Percentiles rank a stretch among this genome's conserved stretches.
Conservation (phyloP, 129 eudicot species). For the Tanacetum coccineum region DNA sequence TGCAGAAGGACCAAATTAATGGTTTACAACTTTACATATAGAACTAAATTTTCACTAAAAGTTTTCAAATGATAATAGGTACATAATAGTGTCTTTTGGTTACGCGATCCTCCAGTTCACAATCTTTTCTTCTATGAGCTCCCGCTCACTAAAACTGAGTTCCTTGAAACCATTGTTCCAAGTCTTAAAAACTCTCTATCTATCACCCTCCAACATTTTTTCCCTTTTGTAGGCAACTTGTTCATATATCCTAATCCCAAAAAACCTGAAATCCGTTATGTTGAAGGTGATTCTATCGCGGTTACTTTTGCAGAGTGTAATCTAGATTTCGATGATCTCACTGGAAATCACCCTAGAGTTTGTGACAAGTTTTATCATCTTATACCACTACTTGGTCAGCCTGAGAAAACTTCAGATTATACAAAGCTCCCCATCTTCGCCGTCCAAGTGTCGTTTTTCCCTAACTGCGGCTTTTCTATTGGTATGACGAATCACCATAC, state of each 20-base stretch:
- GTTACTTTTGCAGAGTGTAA: constrained; percentile 27
- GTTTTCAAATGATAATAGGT: no score
- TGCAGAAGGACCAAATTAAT: no score
- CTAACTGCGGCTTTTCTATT: constrained; percentile 22
- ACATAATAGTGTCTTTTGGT: constrained; percentile 18
- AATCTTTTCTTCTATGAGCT: constrained; percentile 36
- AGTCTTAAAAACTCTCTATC: constrained; percentile 30
- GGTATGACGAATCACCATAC: constrained; percentile 16
- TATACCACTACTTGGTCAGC: constrained; percentile 21
- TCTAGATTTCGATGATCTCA: constrained; percentile 28
- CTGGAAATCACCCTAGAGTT: constrained; percentile 26
- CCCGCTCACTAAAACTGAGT: constrained; percentile 30
- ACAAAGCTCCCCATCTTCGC: constrained; percentile 27
- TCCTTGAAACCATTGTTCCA: constrained; percentile 15
- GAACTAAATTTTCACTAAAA: no score
- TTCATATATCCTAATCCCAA: background rate
- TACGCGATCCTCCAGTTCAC: constrained; percentile 31
- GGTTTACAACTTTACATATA: no score
- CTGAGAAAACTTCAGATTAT: background rate
- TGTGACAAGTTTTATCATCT: constrained; percentile 21
- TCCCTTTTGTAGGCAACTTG: constrained; percentile 33
- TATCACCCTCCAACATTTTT: constrained; percentile 36
- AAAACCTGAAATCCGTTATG: constrained; percentile 29
- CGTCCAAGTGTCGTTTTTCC: constrained; percentile 37
- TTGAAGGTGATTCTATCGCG: constrained; percentile 22